phyloP scores from a whole-genome alignment of 768 basidiomycete species.

The Tricholomella constricta region DNA sequence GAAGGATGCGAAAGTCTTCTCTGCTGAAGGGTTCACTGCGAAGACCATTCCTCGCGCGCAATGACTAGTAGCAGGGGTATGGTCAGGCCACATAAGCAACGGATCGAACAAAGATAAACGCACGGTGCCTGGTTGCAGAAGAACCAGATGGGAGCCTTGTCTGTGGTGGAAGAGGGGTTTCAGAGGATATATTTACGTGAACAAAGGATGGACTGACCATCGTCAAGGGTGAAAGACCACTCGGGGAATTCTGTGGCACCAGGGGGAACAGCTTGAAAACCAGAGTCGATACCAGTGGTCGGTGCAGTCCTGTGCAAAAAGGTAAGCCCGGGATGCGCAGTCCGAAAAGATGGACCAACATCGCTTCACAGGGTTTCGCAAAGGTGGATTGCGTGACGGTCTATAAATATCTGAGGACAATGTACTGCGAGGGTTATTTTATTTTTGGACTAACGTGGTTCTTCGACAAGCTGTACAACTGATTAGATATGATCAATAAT shows the following conservation, averaged over 20 bases:
- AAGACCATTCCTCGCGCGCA: constrained; percentile 57
- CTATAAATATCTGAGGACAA: constrained; percentile 19
- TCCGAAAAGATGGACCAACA: constrained; percentile 20
- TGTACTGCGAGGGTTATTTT: background rate
- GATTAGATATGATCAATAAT: background rate
- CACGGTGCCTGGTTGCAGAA: constrained; percentile 46
- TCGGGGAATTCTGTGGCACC: constrained; percentile 36
- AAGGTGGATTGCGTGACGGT: constrained; percentile 44
- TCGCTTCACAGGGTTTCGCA: constrained; percentile 34
- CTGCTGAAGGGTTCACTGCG: constrained; percentile 50
- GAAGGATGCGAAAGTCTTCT: constrained; percentile 38
- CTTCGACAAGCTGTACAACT: constrained; percentile 31
- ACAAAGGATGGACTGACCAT: constrained; percentile 19
- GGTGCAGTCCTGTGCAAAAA: constrained; percentile 19
- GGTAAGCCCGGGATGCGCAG: background rate
- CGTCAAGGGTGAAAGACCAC: constrained; percentile 37
- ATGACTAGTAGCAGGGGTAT: constrained; percentile 33
- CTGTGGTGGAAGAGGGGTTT: constrained; percentile 12
- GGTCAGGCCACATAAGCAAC: background rate
- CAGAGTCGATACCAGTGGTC: constrained; percentile 43
- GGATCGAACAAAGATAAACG: constrained; percentile 1
- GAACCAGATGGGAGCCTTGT: constrained; percentile 54
- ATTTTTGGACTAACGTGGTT: constrained; percentile 34
- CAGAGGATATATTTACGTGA: background rate
- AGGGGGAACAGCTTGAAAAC: constrained; percentile 41